These are phyloP conservation scores for Panaeolus cyanescens DNA, from an alignment of 768 basidiomycete species.

Conservation along the genomic window DNA sequence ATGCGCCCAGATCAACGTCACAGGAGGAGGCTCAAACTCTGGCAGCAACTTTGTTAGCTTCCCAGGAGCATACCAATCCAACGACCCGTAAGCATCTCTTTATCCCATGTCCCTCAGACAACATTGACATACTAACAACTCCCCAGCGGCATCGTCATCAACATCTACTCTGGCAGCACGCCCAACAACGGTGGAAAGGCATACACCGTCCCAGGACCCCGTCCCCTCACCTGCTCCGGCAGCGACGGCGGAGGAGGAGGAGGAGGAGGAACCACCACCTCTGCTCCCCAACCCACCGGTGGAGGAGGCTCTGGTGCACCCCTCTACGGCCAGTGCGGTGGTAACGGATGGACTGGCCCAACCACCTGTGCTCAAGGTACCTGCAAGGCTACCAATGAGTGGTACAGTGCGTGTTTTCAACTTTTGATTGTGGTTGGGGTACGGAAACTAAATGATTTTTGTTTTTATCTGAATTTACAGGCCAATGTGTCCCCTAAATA, in stretches of 20 bases:
- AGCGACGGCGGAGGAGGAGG: background rate
- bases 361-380: constrained; percentile 19
- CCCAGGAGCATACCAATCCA: constrained; percentile 42
- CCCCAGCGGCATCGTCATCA: constrained; percentile 3
- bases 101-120: constrained; percentile 27
- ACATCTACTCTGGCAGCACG: constrained; percentile 1
- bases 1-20: constrained; percentile 46
- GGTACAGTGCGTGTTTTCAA: constrained; percentile 5
- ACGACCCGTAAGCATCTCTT: constrained; percentile 39
- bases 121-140: background rate
- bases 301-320: constrained; percentile 17
- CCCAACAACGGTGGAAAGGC: background rate
- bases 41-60: constrained; percentile 43
- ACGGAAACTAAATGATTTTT: background rate
- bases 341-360: constrained; percentile 15
- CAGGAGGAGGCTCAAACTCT: constrained; percentile 24
- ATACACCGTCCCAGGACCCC: constrained; percentile 2
- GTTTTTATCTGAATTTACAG: background rate
- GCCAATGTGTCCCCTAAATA: background rate
- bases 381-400: constrained; percentile 6
- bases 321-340: constrained; percentile 23
- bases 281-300: constrained; percentile 8
- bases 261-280: background rate
- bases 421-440: background rate
- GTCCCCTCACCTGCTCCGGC: background rate